Evolutionary conservation across 257 asterid species (phyloP), one percentile per base, ranked within the genome.

Genomic region (Mentha longifolia): DNA sequence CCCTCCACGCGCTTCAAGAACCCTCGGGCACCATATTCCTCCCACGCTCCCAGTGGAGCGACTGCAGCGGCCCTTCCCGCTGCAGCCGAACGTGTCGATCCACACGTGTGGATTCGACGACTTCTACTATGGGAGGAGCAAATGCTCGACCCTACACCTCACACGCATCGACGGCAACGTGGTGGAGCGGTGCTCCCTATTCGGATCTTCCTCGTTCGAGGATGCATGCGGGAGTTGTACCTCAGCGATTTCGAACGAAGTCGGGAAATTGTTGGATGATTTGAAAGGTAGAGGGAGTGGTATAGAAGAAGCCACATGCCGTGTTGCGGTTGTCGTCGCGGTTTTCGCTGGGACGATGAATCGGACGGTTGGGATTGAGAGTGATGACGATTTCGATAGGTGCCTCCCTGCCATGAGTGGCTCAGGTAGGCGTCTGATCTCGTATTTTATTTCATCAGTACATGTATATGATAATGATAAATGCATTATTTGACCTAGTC

Each of bases 31-130:
- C 76, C 28, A 66, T 85, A 68, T 89, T 85, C 81, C 15, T 89
- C 56, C 14, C 33, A 16, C 73, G 3, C 5, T 76, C 74, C 47
- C 82, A 77, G 22, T 87, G 91, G 88, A 17, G 0, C 16, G 47
- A n/a, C 57, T 89, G 96, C 19, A 61, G 66, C 30, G 68, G 2
- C 51, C 86, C n/a, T 78, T 85, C 28, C 31, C 9, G 17, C 62
- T 41, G 35, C 92, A 87, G 78, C 85, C 83, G 3, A 75, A 77
- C 10, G 82, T 85, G 54, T 89, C 96, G 4, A 33, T 54, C 20
- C 39, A 76, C 3, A 63, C 64, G 4, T 89, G 96, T 66, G 94
- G 92, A 3, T 83, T 85, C 43, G 67, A 22, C 17, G 69, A 74
- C 16, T 72, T 87, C 73, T 71, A 45, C 78, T 20, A 61, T 7